A percentile compares a stretch with the other conserved stretches of the same genome.
phyloP scores from a whole-genome alignment of 306 rosid genomes.

The Cicer arietinum region DNA sequence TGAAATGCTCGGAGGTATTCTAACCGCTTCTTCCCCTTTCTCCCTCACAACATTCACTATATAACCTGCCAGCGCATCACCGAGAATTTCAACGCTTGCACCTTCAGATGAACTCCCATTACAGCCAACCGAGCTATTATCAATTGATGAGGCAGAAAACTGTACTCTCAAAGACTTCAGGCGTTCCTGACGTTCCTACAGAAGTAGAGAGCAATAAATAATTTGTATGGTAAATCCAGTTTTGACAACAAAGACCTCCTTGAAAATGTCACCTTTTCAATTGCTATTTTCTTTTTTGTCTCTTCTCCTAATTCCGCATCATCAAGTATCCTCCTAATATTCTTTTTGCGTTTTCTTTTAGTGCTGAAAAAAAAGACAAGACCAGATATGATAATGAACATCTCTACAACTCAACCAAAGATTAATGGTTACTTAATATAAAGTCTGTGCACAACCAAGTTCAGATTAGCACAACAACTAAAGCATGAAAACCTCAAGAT shows the following conservation, averaged over 20 bases:
- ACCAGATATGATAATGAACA: conserved; percentile 24
- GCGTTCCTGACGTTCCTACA: conserved; percentile 96
- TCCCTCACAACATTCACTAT: conserved; percentile 97
- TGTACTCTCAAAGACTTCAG: conserved; percentile 78
- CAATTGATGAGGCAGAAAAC: conserved; percentile 73
- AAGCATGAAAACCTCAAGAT: conserved; percentile 12
- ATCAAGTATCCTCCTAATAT: conserved; percentile 92
- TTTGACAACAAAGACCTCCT: conserved; percentile 21
- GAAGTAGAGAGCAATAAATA: conserved; percentile 36
- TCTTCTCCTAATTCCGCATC: conserved; percentile 98
- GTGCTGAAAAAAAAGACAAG: conserved; percentile 54
- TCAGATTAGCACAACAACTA: not conserved
- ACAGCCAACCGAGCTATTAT: conserved; percentile 60
- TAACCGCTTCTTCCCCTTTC: conserved; percentile 88
- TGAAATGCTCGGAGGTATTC: conserved; percentile 93
- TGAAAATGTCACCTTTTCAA: conserved; percentile 73
- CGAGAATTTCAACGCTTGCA: conserved; percentile 74
- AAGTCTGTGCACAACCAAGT: conserved; percentile 36
- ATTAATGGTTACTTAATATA: conserved; percentile 10
- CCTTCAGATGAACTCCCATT: conserved; percentile 80
- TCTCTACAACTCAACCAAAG: conserved; percentile 23
- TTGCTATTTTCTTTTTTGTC: conserved; percentile 90
- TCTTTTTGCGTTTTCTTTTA: conserved; percentile 79
- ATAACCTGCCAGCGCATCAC: conserved; percentile 79
- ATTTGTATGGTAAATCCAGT: conserved; percentile 18